These are phyloP conservation scores for Drechslera avenae DNA, from an alignment of 2,329 filamentous ascomycete genomes.

Conservation along the genomic window DNA sequence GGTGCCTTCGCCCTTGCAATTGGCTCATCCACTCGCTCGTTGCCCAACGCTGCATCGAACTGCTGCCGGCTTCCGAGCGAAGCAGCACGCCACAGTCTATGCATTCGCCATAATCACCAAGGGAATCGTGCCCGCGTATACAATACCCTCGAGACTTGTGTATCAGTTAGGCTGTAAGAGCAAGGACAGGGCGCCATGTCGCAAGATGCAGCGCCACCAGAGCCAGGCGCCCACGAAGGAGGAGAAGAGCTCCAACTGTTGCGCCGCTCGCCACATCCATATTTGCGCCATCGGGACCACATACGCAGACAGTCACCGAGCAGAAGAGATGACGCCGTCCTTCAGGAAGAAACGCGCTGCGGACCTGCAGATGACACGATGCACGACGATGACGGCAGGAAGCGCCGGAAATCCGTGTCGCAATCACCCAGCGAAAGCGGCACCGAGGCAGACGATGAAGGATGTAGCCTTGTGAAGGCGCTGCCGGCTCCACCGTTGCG, in stretches of 20 bases:
- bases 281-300: constrained; percentile 40
- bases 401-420: constrained; percentile 34
- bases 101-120: not conserved
- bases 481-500: constrained; percentile 77
- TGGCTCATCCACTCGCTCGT: not conserved
- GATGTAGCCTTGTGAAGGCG: constrained; percentile 74
- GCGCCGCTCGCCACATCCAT: constrained; percentile 48
- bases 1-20: not conserved
- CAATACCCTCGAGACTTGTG: not conserved
- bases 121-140: not conserved
- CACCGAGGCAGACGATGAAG: constrained; percentile 94
- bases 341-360: constrained; percentile 20
- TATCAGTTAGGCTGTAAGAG: not conserved
- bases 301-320: constrained; percentile 27
- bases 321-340: not conserved
- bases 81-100: not conserved
- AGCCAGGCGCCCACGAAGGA: constrained; percentile 25
- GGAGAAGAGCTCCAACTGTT: constrained; percentile 42
- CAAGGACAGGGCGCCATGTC: constrained; percentile 6
- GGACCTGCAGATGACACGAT: constrained; percentile 24
- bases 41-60: not conserved
- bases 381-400: constrained; percentile 35
- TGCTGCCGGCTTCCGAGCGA: not conserved
- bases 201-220: constrained; percentile 18
- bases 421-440: constrained; percentile 78